Evolutionary conservation across 1,139 yeast species (phyloP), one percentile per base, ranked within the genome.

Genomic region (Magnusiomyces sp.): DNA sequence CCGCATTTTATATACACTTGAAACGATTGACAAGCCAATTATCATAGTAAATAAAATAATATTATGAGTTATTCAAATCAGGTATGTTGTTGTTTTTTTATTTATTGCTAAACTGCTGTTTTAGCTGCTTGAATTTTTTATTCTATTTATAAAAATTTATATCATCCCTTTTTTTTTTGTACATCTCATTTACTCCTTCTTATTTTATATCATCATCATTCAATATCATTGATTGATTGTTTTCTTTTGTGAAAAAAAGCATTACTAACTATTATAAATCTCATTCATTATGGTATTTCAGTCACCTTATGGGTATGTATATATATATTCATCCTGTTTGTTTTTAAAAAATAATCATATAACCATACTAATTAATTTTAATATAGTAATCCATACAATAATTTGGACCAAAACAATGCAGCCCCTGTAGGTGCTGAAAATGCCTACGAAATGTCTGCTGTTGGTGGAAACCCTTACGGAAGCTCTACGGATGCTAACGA

Each of bases 401-500:
- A 40, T 33, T 29, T 16, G 11, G 43, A 36, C 23, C 37, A 40
- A 20, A 23, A 42, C 29, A 33, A n/a, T 27, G 17, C 9, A 13
- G 39, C 39, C 9, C 39, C 11, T 9, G 39, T 6, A 6, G 40
- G 27, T 14, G 14, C 7, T 6, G 9, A 6, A 6, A 27, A 7
- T 14, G 40, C 27, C 20, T 38, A 38, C 27, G 40, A 38, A 17
- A 38, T 38, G 40, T 38, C 16, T 38, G 45, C 40, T 37, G 20
- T 40, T 14, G 40, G 27, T 34, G 50, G 32, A 14, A 46, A 49
- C 38, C 47, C 49, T 14, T 46, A 50, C 45, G 44, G 17, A 4
- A 27, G 20, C 23, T 11, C 20, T 5, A n/a, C 11, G 14, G 44
- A 37, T 45, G 53, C 57, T 45, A 74, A 73, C 54, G 92, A 83